These are phyloP conservation scores for Meyerozyma sp. DNA, from an alignment of 1,139 yeast species.

Conservation along the genomic window DNA sequence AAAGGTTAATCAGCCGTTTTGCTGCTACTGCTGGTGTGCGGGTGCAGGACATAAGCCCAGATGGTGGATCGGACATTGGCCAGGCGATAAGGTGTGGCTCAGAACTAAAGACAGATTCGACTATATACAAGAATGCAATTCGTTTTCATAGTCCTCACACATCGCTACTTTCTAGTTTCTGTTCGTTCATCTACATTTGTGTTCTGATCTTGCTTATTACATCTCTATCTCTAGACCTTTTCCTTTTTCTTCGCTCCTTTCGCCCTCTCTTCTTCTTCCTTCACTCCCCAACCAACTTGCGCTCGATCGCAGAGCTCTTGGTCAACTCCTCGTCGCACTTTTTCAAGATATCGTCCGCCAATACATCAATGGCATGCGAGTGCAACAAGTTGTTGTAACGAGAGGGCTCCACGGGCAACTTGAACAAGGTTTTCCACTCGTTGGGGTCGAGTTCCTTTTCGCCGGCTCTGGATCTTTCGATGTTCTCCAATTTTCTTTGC, in stretches of 20 bases:
- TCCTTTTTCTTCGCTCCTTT: background rate
- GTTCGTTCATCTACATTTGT: too few species aligned
- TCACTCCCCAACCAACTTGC: constrained; percentile 27
- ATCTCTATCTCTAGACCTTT: too few species aligned
- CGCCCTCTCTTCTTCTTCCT: background rate
- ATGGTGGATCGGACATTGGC: too few species aligned
- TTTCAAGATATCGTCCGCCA: constrained; percentile 62
- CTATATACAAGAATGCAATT: too few species aligned
- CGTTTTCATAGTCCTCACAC: too few species aligned
- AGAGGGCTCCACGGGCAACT: constrained; percentile 71
- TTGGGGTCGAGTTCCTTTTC: constrained; percentile 52
- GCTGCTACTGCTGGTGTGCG: background rate
- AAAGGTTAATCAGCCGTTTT: background rate
- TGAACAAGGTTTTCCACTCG: constrained; percentile 66
- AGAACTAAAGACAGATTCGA: too few species aligned
- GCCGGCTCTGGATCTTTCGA: constrained; percentile 52
- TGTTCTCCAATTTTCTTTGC: constrained; percentile 64
- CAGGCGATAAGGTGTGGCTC: too few species aligned
- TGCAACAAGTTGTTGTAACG: constrained; percentile 69
- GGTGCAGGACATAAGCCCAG: background rate
- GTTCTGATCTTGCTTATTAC: too few species aligned
- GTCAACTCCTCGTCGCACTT: constrained; percentile 59
- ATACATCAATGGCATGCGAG: constrained; percentile 64
- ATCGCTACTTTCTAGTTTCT: too few species aligned
- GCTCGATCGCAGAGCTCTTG: constrained; percentile 55